Evolutionary conservation across 1,139 yeast genomes (phyloP), one percentile per base, ranked within the genome.

Genomic region (Saccharomyces hybrid): DNA sequence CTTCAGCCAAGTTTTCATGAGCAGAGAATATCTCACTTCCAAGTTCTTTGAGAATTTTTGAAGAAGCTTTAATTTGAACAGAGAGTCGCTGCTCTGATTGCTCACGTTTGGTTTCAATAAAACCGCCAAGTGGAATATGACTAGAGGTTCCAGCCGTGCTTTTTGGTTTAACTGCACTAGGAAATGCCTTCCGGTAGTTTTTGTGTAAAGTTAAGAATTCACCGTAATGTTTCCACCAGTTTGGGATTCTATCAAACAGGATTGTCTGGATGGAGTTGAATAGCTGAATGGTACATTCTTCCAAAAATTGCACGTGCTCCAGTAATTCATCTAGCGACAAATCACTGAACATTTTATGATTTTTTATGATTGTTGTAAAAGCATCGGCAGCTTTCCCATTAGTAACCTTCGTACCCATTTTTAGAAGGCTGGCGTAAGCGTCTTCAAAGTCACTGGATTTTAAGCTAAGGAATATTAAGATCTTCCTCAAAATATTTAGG

Each of bases 1-100:
- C 87, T 51, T 81, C 77, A 0, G 91, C 90, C 9, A 84, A 63
- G 2, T 68, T 63, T 63, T 85, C 91, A 67, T 86, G 87, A 32
- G 64, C 70, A 29, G 55, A 34, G 54, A 64, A 57, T 58, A 63
- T 51, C 53, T 64, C 51, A 57, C 51, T 21, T 70, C 61, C 54
- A 14, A 61, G 42, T 7, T 51, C 53, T 9, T 57, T 47, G 49
- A 66, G 47, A 16, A 50, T 53, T 41, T 29, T 53, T 5, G 56
- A 50, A n/a, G 61, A 50, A 31, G 56, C 64, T 14, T 51, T 51
- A 14, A 73, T 64, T 12, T 65, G 64, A 1, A 63, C 65, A 2
- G 73, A 58, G 9, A 76, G 54, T 54, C 70, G 72, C 7, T 63
- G 62, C 42, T 73, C 73, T 51, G 71, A 68, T 31, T 69, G 70